These are phyloP conservation scores for Phylloporus rhodoxanthus DNA, from an alignment of 768 basidiomycete genomes.

Conservation along the genomic window DNA sequence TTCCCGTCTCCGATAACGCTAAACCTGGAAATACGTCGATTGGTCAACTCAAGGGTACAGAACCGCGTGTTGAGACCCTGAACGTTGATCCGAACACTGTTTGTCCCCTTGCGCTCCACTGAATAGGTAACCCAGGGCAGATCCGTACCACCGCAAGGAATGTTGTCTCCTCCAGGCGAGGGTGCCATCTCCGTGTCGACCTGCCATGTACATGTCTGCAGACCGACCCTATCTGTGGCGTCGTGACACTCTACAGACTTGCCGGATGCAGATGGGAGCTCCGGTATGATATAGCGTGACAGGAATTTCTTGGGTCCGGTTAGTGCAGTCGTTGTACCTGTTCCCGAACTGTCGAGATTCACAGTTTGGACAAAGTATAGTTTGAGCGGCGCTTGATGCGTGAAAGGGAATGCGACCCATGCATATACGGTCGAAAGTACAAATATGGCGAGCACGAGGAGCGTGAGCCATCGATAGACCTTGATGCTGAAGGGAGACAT, in stretches of 20 bases:
- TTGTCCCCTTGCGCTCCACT: conserved; percentile 35
- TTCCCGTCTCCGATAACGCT: conserved; percentile 33
- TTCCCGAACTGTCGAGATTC: conserved; percentile 33
- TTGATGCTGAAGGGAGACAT: conserved; percentile 60
- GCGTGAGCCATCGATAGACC: conserved; percentile 36
- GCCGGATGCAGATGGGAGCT: conserved; percentile 46
- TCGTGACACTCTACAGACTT: conserved; percentile 32
- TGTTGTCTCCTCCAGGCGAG: conserved; percentile 30
- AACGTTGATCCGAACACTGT: conserved; percentile 45
- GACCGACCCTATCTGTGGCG: conserved; percentile 27
- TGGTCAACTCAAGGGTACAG: conserved; percentile 57
- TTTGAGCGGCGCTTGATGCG: conserved; percentile 54
- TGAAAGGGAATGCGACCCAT: conserved; percentile 57
- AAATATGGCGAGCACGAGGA: conserved; percentile 37
- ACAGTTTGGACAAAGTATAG: conserved; percentile 65
- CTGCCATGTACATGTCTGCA: conserved; percentile 48
- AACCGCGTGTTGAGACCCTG: conserved; percentile 56
- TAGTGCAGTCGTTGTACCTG: conserved; percentile 36
- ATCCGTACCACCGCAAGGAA: background rate
- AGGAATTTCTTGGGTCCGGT: conserved; percentile 43
- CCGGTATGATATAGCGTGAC: conserved; percentile 37
- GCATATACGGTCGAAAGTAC: conserved; percentile 39
- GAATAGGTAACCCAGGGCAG: conserved; percentile 41
- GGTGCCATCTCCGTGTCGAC: conserved; percentile 32
- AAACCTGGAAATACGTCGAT: conserved; percentile 38